Conservation (phyloP, 495 filamentous ascomycete species). For the Cudoniella acicularis region DNA sequence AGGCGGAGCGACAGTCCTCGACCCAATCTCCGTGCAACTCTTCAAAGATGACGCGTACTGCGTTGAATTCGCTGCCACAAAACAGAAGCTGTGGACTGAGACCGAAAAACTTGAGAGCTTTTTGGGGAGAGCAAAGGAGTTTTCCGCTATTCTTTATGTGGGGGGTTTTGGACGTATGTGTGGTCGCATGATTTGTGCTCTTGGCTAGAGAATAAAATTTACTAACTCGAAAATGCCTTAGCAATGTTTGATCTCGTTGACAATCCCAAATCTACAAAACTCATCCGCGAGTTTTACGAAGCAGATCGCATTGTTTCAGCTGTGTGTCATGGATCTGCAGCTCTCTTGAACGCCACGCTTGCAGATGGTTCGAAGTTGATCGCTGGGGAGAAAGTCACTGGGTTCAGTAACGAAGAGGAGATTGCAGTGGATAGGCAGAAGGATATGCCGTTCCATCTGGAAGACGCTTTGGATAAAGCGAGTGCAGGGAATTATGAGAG, state of each 20-base stretch:
- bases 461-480: slow-evolving; percentile 48
- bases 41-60: slow-evolving; percentile 55
- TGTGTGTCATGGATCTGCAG: slow-evolving; percentile 67
- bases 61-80: slow-evolving; percentile 45
- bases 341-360: slow-evolving; percentile 52
- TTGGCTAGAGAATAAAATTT: not conserved
- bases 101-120: slow-evolving; percentile 51
- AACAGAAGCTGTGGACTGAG: slow-evolving; percentile 56
- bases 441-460: slow-evolving; percentile 62
- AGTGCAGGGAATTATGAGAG: slow-evolving; percentile 48
- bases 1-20: slow-evolving; percentile 63
- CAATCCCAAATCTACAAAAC: slow-evolving; percentile 43
- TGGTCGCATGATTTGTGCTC: not conserved
- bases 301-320: slow-evolving; percentile 58
- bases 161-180: slow-evolving; percentile 61
- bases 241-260: slow-evolving; percentile 65
- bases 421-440: slow-evolving; percentile 41
- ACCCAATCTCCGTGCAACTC: slow-evolving; percentile 56
- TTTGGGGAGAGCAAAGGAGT: slow-evolving; percentile 49
- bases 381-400: slow-evolving; percentile 57
- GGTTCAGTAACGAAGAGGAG: slow-evolving; percentile 68
- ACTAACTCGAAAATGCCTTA: slow-evolving; percentile 3
- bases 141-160: slow-evolving; percentile 65
- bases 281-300: slow-evolving; percentile 58
- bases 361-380: slow-evolving; percentile 38